phyloP scores from a whole-genome alignment of 73 alveolate species.

The Paramecium octaurelia region DNA sequence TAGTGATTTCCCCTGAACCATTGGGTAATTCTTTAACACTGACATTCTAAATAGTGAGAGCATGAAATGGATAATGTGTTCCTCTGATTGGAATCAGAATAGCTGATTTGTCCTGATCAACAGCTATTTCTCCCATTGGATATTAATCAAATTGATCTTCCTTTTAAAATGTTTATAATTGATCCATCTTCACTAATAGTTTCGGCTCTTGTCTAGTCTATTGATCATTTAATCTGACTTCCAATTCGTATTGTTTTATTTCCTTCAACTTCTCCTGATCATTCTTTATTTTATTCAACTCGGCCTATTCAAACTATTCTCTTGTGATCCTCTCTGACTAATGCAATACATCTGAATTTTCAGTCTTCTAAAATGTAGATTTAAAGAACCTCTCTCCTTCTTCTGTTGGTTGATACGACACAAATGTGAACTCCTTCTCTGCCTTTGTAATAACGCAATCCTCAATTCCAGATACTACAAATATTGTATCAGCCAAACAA shows the following conservation, averaged over 20 bases:
- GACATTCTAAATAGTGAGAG: neutral
- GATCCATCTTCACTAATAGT: neutral
- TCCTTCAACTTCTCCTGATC: neutral
- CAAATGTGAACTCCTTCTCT: neutral
- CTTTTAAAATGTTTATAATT: neutral
- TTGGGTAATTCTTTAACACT: neutral
- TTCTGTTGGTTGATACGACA: neutral
- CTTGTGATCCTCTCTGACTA: neutral
- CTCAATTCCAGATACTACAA: neutral
- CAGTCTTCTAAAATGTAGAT: neutral
- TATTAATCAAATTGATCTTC: neutral
- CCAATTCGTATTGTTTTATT: neutral
- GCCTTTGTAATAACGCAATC: neutral
- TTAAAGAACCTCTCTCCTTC: neutral
- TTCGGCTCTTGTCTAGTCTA: neutral
- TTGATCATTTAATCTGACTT: neutral
- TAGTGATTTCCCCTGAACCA: neutral
- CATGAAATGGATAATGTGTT: neutral
- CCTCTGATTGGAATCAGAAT: constrained; percentile 19
- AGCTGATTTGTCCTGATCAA: neutral
- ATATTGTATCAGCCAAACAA: neutral
- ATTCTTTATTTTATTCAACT: neutral
- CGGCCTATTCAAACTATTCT: neutral
- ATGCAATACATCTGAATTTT: neutral
- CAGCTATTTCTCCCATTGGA: neutral